A percentile compares a stretch with the other conserved stretches of the same genome.
phyloP scores from a whole-genome alignment of 2,329 filamentous ascomycete species.

The Phaeoacremonium minimum region DNA sequence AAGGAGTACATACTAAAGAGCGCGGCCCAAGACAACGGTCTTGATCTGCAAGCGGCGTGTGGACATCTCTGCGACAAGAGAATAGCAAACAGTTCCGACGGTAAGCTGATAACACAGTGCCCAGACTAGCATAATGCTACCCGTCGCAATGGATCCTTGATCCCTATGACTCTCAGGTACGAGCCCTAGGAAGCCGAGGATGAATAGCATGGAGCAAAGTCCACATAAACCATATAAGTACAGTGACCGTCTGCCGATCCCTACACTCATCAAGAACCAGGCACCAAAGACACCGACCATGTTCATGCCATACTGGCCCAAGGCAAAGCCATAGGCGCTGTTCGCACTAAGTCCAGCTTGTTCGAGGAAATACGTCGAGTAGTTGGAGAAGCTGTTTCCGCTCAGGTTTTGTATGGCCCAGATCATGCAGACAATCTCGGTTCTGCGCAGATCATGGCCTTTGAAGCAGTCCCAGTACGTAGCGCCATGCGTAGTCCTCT shows the following conservation, averaged over 20 bases:
- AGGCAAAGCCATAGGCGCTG: constrained; percentile 54
- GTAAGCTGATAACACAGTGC: constrained; percentile 80
- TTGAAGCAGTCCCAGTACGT: constrained; percentile 81
- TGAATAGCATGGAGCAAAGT: constrained; percentile 71
- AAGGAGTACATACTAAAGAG: no score
- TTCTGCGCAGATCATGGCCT: constrained; percentile 72
- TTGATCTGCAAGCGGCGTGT: constrained; percentile 84
- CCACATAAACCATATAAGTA: constrained; percentile 73
- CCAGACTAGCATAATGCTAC: constrained; percentile 81
- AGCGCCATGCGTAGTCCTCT: constrained; percentile 68
- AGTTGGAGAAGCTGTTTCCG: constrained; percentile 62
- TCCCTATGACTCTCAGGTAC: constrained; percentile 56
- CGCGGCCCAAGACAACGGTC: constrained; percentile 81
- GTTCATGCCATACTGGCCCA: constrained; percentile 66
- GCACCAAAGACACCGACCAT: constrained; percentile 78
- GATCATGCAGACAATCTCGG: constrained; percentile 64
- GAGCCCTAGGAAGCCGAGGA: constrained; percentile 80
- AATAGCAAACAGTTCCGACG: constrained; percentile 87
- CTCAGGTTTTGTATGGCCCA: constrained; percentile 62
- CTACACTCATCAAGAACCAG: constrained; percentile 74
- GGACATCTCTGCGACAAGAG: constrained; percentile 79
- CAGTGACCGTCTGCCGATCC: constrained; percentile 70
- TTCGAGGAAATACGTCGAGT: constrained; percentile 60
- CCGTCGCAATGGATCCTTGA: constrained; percentile 68
- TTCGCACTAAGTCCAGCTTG: constrained; percentile 51